A percentile compares a stretch with the other conserved stretches of the same genome.
Conservation (phyloP, 345 rosid species). For the Firmiana major region DNA sequence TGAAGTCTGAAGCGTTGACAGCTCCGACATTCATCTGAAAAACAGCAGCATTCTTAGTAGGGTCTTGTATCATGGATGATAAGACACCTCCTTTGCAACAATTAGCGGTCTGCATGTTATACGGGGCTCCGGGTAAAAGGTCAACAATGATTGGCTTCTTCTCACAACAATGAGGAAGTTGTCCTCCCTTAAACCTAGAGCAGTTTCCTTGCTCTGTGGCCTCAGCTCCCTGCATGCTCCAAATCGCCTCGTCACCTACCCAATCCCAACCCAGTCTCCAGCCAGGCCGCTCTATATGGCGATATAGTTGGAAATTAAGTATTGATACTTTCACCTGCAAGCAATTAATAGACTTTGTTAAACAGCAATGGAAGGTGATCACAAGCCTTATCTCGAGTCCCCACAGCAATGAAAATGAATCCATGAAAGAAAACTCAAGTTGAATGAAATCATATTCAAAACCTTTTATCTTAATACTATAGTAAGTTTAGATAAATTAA, state of each 20-base stretch:
- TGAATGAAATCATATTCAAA: no score
- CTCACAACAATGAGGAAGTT: conserved; percentile 71
- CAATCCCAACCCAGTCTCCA: conserved; percentile 81
- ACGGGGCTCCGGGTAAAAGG: conserved; percentile 66
- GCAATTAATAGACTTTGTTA: no score
- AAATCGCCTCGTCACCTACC: conserved; percentile 58
- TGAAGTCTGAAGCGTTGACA: conserved; percentile 14
- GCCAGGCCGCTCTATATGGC: conserved; percentile 52
- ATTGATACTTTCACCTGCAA: conserved; percentile 55
- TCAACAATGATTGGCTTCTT: conserved; percentile 58
- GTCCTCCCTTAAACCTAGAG: conserved; percentile 35
- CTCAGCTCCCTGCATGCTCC: conserved; percentile 75
- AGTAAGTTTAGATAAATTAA: no score
- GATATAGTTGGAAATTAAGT: conserved; percentile 57
- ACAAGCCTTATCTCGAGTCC: no score
- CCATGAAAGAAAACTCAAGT: background rate
- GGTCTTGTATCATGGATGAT: conserved; percentile 59
- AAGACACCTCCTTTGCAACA: conserved; percentile 82
- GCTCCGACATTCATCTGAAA: conserved; percentile 50
- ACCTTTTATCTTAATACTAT: no score
- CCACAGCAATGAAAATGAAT: no score
- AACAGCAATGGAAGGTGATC: no score
- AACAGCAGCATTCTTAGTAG: conserved; percentile 33
- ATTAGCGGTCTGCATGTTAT: conserved; percentile 44
- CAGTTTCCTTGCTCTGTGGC: conserved; percentile 89